Evolutionary conservation across 2,329 filamentous ascomycete genomes (phyloP).

Genomic region (Pseudopithomyces chartarum): DNA sequence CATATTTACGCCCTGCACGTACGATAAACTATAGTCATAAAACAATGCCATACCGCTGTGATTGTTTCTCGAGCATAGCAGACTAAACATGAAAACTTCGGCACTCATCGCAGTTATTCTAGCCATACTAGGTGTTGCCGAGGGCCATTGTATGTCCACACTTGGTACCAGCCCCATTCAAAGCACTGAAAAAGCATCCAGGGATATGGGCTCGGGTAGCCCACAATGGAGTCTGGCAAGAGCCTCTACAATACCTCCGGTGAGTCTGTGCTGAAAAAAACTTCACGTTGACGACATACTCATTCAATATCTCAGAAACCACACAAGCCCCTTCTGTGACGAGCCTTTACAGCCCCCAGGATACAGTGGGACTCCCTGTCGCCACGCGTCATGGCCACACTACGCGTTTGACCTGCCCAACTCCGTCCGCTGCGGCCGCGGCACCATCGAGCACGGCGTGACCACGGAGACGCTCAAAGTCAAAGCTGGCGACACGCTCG

Average conservation of each 20-base stretch:
- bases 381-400: conserved; percentile 4
- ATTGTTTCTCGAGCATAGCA: neutral
- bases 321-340: neutral
- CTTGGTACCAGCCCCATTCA: neutral
- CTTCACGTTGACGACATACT: neutral
- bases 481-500: conserved; percentile 15
- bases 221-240: conserved; percentile 4
- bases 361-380: neutral
- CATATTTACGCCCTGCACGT: neutral
- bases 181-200: conserved; percentile 3
- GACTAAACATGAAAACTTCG: conserved; percentile 1
- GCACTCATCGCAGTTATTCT: neutral
- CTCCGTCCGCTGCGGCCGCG: conserved; percentile 20
- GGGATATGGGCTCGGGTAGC: neutral
- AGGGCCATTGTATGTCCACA: conserved; percentile 4
- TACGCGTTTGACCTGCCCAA: conserved; percentile 12
- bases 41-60: neutral
- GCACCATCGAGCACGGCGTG: conserved; percentile 11
- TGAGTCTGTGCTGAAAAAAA: neutral
- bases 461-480: conserved; percentile 14
- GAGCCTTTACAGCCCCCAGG: neutral
- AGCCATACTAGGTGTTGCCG: neutral
- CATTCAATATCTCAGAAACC: neutral
- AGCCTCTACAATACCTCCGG: conserved; percentile 2
- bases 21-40: conserved; percentile 1